Evolutionary conservation across 306 rosid genomes (phyloP).

Genomic region (Prunus mongolica): DNA sequence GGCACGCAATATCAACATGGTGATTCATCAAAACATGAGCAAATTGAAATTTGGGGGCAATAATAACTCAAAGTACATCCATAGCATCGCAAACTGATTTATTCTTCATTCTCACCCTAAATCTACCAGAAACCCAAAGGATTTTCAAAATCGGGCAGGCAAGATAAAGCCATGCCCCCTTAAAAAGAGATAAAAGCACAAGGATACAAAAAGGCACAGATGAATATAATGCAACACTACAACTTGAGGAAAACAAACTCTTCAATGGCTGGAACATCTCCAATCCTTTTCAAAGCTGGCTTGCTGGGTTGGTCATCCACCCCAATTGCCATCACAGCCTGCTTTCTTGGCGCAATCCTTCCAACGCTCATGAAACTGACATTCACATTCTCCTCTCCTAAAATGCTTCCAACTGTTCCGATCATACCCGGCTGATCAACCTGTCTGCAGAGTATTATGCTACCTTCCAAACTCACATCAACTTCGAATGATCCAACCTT

Average conservation of each 20-base stretch:
- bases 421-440: constrained; percentile 99
- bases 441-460: constrained; percentile 87
- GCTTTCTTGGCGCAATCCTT: constrained; percentile 97
- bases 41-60: neutral
- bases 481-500: constrained; percentile 97
- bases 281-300: constrained; percentile 74
- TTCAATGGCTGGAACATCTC: constrained; percentile 78
- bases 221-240: constrained; percentile 32
- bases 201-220: neutral
- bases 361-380: constrained; percentile 99
- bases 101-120: constrained; percentile 29
- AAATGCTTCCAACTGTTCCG: constrained; percentile 77
- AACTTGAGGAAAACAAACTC: constrained; percentile 91
- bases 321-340: constrained; percentile 98
- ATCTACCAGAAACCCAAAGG: constrained; percentile 15
- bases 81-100: constrained; percentile 21
- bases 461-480: constrained; percentile 94
- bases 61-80: neutral
- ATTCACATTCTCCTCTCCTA: constrained; percentile 89
- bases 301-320: constrained; percentile 85
- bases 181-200: constrained; percentile 1
- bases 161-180: constrained; percentile 23
- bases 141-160: constrained; percentile 37
- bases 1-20: neutral
- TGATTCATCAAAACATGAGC: neutral